Evolutionary conservation across 192 early-diverging fungal species (phyloP), one percentile per base, ranked within the genome.

Genomic region (Chytriomyces hyalinus): DNA sequence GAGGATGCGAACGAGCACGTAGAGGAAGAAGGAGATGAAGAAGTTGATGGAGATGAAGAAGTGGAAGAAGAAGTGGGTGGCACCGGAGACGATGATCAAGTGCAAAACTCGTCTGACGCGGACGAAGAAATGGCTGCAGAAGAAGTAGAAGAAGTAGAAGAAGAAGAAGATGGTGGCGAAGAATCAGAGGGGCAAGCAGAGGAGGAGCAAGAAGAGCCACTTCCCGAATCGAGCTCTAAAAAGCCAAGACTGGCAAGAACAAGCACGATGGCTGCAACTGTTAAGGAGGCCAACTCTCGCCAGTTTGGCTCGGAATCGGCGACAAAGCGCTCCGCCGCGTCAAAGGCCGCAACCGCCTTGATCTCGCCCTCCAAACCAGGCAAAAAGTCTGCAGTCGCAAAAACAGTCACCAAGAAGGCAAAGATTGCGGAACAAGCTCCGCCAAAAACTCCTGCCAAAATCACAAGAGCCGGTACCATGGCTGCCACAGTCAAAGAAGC

Each of bases 401-500:
- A 28, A 11, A 3, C 20, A 3, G 11, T 45, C 46, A 11, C 45
- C 15, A 5, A 20, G 13, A 26, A 26, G 24, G 20, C 44, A 46
- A 17, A 2, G 17, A n/a, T 15, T 5, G 44, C 17, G 10, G 26
- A 11, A 24, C 44, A 20, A n/a, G 15, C 44, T 43, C 44, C 44
- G n/a, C 17, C 20, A n/a, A 15, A n/a, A 59, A 65, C 15, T 26
- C 20, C 20, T 28, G 63, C n/a, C n/a, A 15, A 67, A 46, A 11
- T 67, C 43, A n/a, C 66, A 15, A 67, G 44, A 44, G 66, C 66
- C n/a, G 66, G 66, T 13, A 67, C 66, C 44, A 67, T 67, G 66
- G 66, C 66, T 67, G 66, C 66, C 20, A 67, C 66, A 8, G 1
- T 67, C 66, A 67, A 67, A 46, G 66, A 67, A 46, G 66, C 66